These are phyloP conservation scores for Hygrocybe punicea DNA, from an alignment of 768 basidiomycete species.

Conservation along the genomic window DNA sequence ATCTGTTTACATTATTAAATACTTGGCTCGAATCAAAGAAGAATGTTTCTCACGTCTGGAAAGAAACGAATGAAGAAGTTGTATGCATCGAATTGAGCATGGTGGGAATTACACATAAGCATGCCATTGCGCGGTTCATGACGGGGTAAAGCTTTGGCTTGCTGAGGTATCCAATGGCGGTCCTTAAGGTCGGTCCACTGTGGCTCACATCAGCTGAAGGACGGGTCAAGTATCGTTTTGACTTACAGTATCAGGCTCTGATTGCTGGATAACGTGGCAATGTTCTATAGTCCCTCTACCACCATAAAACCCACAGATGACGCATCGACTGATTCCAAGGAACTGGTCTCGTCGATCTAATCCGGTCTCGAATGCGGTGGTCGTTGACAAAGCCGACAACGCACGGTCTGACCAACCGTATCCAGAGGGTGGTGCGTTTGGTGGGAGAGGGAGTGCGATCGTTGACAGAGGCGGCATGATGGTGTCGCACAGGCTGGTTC, in stretches of 20 bases:
- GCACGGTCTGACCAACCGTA: constrained; percentile 17
- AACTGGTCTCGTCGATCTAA: constrained; percentile 20
- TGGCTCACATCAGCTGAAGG: constrained; percentile 11
- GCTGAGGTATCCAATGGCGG: constrained; percentile 22
- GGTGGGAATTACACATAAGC: constrained; percentile 20
- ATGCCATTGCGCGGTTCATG: constrained; percentile 25
- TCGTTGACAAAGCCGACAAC: constrained; percentile 18
- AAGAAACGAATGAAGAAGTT: constrained; percentile 26
- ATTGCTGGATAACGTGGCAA: constrained; percentile 16
- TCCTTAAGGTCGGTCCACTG: constrained; percentile 23
- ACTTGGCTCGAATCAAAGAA: constrained; percentile 11
- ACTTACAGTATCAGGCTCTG: constrained; percentile 12
- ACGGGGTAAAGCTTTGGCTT: constrained; percentile 13
- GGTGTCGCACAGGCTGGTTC: background rate
- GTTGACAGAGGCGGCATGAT: constrained; percentile 14
- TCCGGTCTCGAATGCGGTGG: constrained; percentile 17
- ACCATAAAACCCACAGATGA: constrained; percentile 13
- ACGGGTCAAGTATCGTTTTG: constrained; percentile 8
- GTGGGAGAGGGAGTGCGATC: constrained; percentile 20
- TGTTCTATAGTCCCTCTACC: constrained; percentile 1
- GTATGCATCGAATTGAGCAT: constrained; percentile 15
- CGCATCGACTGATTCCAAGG: constrained; percentile 16
- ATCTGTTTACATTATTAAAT: constrained; percentile 18
- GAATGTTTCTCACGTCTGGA: constrained; percentile 21
- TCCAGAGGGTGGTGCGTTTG: constrained; percentile 14